Percentiles rank a stretch among this genome's conserved stretches.
These are phyloP conservation scores for Beauveria pseudobassiana DNA, from an alignment of 2,329 filamentous ascomycete genomes.

Conservation along the genomic window DNA sequence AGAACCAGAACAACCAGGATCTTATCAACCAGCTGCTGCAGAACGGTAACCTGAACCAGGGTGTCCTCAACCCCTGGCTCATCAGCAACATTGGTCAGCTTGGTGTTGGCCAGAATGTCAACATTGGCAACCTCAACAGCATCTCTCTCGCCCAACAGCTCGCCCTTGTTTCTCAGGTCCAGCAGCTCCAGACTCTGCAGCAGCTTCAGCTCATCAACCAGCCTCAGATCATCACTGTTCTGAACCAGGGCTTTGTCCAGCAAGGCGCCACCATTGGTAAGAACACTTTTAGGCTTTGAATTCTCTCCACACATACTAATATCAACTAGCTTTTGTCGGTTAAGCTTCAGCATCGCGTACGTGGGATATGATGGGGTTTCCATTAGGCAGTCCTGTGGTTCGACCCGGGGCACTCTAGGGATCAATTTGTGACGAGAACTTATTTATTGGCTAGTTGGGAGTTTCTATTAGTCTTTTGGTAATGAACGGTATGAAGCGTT, in stretches of 20 bases:
- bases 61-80: constrained; percentile 16
- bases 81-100: constrained; percentile 21
- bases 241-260: constrained; percentile 18
- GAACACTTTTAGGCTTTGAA: neutral
- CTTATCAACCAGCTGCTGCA: constrained; percentile 12
- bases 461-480: neutral
- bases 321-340: neutral
- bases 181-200: constrained; percentile 21
- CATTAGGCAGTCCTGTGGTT: neutral
- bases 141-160: constrained; percentile 23
- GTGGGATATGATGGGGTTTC: no score
- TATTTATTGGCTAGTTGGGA: neutral
- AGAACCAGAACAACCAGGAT: constrained; percentile 18
- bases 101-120: constrained; percentile 20
- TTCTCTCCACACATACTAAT: neutral
- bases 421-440: neutral
- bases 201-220: constrained; percentile 18
- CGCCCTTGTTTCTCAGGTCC: constrained; percentile 19
- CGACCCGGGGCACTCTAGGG: neutral
- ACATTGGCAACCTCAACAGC: constrained; percentile 19
- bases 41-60: constrained; percentile 14
- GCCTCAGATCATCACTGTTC: constrained; percentile 17
- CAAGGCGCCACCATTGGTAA: constrained; percentile 16
- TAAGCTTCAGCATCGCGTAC: neutral
- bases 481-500: neutral